Base-by-base conservation (phyloP, 371 early-diverging fungal genomes). In the Nematocida parisii region DNA sequence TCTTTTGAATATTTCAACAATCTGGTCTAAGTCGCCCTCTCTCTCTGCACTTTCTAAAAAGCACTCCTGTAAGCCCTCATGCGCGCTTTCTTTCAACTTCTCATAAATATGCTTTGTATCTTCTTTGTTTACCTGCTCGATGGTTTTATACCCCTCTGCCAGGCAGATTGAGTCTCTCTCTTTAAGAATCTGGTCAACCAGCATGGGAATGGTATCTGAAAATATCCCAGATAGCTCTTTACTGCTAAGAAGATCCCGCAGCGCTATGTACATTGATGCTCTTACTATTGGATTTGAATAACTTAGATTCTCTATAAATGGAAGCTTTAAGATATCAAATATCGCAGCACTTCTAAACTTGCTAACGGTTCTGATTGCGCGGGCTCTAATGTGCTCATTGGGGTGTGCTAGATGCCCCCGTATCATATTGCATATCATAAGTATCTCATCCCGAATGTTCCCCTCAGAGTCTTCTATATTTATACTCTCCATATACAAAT, bases 341-440 rank as follows among this genome's bases (percentile, higher is more conserved):
- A 89, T 91, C 84, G 96, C 95, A 7, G 92, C 90, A 85, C 95
- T 95, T 66, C 91, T 90, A 58, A 97, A 89, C 87, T 93, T 94
- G 89, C 94, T 92, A 71, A 97, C 88, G 88, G 95, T 92, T 55
- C 96, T 90, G 80, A 97, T 90, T 15, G 94, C 95, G 1, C 91
- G 90, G 33, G 95, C 97, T 72, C 97, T 91, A 75, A 98, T 93
- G 85, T 92, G 97, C 89, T 98, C 99, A 88, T 98, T 98, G 33
- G 98, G 95, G 87, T 94, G 93, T 86, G 92, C 93, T 52, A 98
- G 88, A 87, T 98, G 98, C 83, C 94, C 95, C 86, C 93, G 89
- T 66, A 97, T 89, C 64, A 95, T 93, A 85, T 98, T 96, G 20
- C 73, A 73, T n/a, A 86, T 42, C 72, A 86, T 66, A n/a, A 86